Percentiles rank a stretch among this genome's conserved stretches.
Conservation (phyloP, 257 asterid species). For the Solanum corneliomulleri region DNA sequence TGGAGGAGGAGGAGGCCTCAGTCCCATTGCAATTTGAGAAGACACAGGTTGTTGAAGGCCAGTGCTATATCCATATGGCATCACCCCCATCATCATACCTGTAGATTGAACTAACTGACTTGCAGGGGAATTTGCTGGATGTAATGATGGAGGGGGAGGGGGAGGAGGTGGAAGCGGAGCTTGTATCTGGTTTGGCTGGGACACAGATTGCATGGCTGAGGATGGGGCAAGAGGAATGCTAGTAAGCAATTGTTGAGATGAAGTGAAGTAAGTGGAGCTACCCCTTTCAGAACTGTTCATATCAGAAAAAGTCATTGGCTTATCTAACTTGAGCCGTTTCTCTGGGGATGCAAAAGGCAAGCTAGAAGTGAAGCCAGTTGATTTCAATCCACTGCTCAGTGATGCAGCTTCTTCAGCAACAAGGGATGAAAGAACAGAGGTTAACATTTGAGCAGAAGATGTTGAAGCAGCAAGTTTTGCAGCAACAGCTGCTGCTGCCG, state of each 20-base stretch:
- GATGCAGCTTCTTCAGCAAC: slow-evolving; percentile 93
- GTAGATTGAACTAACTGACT: slow-evolving; percentile 46
- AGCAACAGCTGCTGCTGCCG: slow-evolving; percentile 86
- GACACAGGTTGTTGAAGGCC: slow-evolving; percentile 30
- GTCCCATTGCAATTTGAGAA: slow-evolving; percentile 28
- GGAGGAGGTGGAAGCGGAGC: slow-evolving; percentile 25
- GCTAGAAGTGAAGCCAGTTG: slow-evolving; percentile 22
- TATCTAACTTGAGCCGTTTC: slow-evolving; percentile 65
- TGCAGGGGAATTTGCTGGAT: slow-evolving; percentile 23
- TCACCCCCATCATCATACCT: slow-evolving; percentile 19
- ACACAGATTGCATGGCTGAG: slow-evolving; percentile 18
- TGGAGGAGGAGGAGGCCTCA: slow-evolving; percentile 34
- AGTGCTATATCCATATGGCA: slow-evolving; percentile 48
- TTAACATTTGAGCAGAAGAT: slow-evolving; percentile 91
- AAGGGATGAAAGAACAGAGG: slow-evolving; percentile 76
- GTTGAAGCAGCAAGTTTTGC: slow-evolving; percentile 85
- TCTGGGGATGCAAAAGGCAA: slow-evolving; percentile 28
- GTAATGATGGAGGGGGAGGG: slow-evolving; percentile 26
- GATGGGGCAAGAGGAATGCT: slow-evolving; percentile 26
- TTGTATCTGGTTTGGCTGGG: slow-evolving; percentile 25
- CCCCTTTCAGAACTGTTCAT: slow-evolving; percentile 33
- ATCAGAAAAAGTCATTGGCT: slow-evolving; percentile 29
- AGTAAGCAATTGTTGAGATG: slow-evolving; percentile 30
- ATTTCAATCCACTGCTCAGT: slow-evolving; percentile 39
- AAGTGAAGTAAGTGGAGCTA: slow-evolving; percentile 30